phyloP scores from a whole-genome alignment of 306 rosid genomes.

The Hippophae gyantsensis region DNA sequence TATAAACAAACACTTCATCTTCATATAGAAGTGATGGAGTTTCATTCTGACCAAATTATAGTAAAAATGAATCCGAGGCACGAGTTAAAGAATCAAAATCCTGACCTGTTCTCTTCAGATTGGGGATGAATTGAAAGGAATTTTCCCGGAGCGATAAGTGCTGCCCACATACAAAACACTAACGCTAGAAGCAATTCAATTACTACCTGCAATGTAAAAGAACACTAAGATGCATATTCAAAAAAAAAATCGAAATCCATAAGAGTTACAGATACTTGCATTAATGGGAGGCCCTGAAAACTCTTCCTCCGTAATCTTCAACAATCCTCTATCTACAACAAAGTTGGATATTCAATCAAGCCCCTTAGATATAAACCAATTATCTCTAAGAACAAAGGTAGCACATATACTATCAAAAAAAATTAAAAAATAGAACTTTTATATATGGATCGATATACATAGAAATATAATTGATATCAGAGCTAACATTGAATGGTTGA shows the following conservation, averaged over 20 bases:
- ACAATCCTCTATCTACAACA: conserved; percentile 59
- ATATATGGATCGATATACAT: neutral
- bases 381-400: conserved; percentile 4
- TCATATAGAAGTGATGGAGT: neutral
- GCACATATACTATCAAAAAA: neutral
- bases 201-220: conserved; percentile 41
- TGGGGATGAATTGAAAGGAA: conserved; percentile 61
- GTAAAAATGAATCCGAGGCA: neutral
- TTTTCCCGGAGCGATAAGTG: conserved; percentile 57
- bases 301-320: conserved; percentile 85
- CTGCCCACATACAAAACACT: conserved; percentile 63
- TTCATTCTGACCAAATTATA: neutral
- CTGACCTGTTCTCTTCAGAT: conserved; percentile 78
- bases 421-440: neutral
- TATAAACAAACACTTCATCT: neutral
- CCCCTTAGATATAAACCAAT: conserved; percentile 1
- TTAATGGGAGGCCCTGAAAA: conserved; percentile 72
- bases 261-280: conserved; percentile 23
- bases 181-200: conserved; percentile 55
- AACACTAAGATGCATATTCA: conserved; percentile 4
- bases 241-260: conserved; percentile 1
- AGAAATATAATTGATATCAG: neutral
- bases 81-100: neutral
- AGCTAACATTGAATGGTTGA: conserved; percentile 60
- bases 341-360: conserved; percentile 19